Conservation (phyloP, 345 rosid genomes). For the Citrus sinensis region DVS_A1.0 CM039169.1:22372501-22373000, state of each 20-base stretch:
- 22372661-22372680: background rate
- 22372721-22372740: background rate
- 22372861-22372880: slow-evolving; percentile 91
- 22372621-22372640: background rate
- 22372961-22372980: background rate
- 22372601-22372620: background rate
- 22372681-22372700: background rate
- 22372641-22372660: background rate
- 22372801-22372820: slow-evolving; percentile 40
- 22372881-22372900: slow-evolving; percentile 81
- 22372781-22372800: slow-evolving; percentile 49
- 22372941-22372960: background rate
- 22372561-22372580: background rate
- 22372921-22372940: slow-evolving; percentile 63
- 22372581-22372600: background rate
- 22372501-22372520: background rate
- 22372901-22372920: slow-evolving; percentile 92
- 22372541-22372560: background rate
- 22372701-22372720: background rate
- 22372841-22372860: slow-evolving; percentile 72
- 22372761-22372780: slow-evolving; percentile 9
- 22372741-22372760: background rate
- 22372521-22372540: background rate
- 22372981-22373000: background rate
- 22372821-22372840: slow-evolving; percentile 82